Evolutionary conservation across 2,329 filamentous ascomycete species (phyloP).

Genomic region (Colletotrichum endophyticum): DNA sequence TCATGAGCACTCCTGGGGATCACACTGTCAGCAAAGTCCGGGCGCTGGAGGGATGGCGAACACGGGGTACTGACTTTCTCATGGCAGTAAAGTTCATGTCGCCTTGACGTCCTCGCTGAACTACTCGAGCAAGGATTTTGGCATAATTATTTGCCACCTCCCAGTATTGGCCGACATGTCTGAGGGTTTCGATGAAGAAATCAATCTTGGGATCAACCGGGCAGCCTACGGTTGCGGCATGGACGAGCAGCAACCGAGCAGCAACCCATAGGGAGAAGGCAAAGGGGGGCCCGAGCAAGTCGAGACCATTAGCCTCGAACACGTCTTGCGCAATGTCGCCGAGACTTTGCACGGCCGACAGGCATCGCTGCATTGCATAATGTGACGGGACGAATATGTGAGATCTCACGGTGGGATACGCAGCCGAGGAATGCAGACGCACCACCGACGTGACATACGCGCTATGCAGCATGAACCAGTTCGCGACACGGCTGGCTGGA

Average conservation of each 20-base stretch:
- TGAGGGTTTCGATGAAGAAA: constrained; percentile 47
- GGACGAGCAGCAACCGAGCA: constrained; percentile 43
- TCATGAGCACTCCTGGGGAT: constrained; percentile 41
- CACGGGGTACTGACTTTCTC: constrained; percentile 38
- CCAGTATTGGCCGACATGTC: constrained; percentile 47
- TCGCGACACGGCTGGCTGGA: constrained; percentile 48
- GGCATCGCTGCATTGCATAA: constrained; percentile 49
- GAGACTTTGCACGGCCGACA: constrained; percentile 48
- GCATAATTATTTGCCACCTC: constrained; percentile 48
- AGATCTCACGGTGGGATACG: constrained; percentile 44
- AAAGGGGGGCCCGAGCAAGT: constrained; percentile 47
- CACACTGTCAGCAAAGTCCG: constrained; percentile 2
- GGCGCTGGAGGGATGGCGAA: background rate
- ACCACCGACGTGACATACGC: constrained; percentile 49
- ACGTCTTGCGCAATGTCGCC: constrained; percentile 48
- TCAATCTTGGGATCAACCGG: constrained; percentile 43
- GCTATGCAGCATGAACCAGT: constrained; percentile 52
- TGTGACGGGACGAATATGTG: constrained; percentile 47
- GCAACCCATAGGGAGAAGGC: constrained; percentile 51
- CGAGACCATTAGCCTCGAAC: constrained; percentile 45
- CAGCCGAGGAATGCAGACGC: constrained; percentile 47
- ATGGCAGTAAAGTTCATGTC: constrained; percentile 41
- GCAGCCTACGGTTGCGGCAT: constrained; percentile 42
- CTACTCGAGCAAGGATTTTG: constrained; percentile 42
- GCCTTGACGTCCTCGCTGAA: constrained; percentile 39